Base-by-base conservation (phyloP, 345 rosid genomes). In the Jatropha curcas region DNA sequence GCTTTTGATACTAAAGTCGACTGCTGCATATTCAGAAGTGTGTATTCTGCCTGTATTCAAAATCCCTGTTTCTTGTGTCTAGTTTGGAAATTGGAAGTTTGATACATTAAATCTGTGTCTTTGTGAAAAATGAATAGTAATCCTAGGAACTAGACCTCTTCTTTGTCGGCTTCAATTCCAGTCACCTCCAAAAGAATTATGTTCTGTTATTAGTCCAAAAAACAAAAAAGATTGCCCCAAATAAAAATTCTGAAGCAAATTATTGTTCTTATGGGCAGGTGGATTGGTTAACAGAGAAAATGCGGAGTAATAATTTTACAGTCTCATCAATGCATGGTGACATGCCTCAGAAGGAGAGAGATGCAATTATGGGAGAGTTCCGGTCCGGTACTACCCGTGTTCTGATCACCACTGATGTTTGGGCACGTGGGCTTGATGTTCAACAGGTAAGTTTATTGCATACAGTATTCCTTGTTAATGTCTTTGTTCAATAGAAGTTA, bases 241-340 rank as follows among this genome's bases (percentile, higher is more conserved):
- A 16, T 31, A 48, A 50, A 34, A 10, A 48, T 50, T 31, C 9
- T 66, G 6, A 66, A 46, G 17, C 48, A 41, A 19, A 46, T 3
- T 9, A 7, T 12, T 66, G 48, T 27, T 20, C 70, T 28, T 48
- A 48, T 46, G 11, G 45, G 39, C 76, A 95, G 99, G 99, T 95
- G 82, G 99, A 95, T 81, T 95, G 98, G 98, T 86, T 95, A 27
- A 91, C 97, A 56, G 98, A 90, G 86, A 95, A 90, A 84, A 93
- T 95, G 99, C 91, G 97, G n/a, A 87, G 78, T 77, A 79, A 83
- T 83, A 91, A 95, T 82, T 93, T 95, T 71, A 90, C 98, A 0
- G 98, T 93, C 74, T 95, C 98, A 41, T 88, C 99, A 77, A 95
- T 95, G 98, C 99, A 95, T 57, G 99, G 98, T 4, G 99, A 95